Percentiles rank a stretch among this genome's conserved stretches.
These are phyloP conservation scores for Penicillium chermesinum DNA, from an alignment of 495 filamentous ascomycete species.

Conservation along the genomic window DNA sequence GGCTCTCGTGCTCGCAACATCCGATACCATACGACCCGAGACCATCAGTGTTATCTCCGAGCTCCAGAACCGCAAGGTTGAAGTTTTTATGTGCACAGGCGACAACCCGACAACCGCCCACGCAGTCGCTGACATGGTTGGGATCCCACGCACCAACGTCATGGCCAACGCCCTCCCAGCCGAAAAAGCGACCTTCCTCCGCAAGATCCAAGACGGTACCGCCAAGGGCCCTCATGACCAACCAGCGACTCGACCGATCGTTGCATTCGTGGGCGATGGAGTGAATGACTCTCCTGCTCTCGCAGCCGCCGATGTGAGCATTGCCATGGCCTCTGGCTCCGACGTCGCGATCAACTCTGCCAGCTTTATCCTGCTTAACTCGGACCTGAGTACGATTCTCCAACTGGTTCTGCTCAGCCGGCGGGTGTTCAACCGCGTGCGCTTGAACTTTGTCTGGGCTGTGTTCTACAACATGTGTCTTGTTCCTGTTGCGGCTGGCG, in stretches of 20 bases:
- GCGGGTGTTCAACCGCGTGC: slow-evolving; percentile 70
- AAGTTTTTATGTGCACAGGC: slow-evolving; percentile 90
- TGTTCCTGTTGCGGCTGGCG: slow-evolving; percentile 79
- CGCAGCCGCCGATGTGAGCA: slow-evolving; percentile 71
- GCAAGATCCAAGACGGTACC: slow-evolving; percentile 58
- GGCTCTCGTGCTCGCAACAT: slow-evolving; percentile 63
- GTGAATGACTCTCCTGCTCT: slow-evolving; percentile 87
- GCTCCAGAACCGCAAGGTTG: slow-evolving; percentile 59
- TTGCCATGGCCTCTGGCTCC: slow-evolving; percentile 77
- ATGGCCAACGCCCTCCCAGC: slow-evolving; percentile 84
- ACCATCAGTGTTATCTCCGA: slow-evolving; percentile 58
- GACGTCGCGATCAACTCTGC: slow-evolving; percentile 81
- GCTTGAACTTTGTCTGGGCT: slow-evolving; percentile 87
- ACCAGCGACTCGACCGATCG: slow-evolving; percentile 27
- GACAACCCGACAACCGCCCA: slow-evolving; percentile 57
- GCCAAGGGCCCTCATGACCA: slow-evolving; percentile 2
- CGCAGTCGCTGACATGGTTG: slow-evolving; percentile 67
- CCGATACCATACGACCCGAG: slow-evolving; percentile 76
- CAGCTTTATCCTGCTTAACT: slow-evolving; percentile 79
- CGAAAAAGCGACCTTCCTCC: slow-evolving; percentile 81
- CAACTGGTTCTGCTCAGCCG: slow-evolving; percentile 66
- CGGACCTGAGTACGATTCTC: slow-evolving; percentile 62
- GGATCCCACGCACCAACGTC: slow-evolving; percentile 68
- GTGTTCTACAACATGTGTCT: slow-evolving; percentile 76
- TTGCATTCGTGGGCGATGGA: slow-evolving; percentile 75